These are phyloP conservation scores for Aspergillus affinis DNA, from an alignment of 495 filamentous ascomycete genomes.

Conservation along the genomic window DNA sequence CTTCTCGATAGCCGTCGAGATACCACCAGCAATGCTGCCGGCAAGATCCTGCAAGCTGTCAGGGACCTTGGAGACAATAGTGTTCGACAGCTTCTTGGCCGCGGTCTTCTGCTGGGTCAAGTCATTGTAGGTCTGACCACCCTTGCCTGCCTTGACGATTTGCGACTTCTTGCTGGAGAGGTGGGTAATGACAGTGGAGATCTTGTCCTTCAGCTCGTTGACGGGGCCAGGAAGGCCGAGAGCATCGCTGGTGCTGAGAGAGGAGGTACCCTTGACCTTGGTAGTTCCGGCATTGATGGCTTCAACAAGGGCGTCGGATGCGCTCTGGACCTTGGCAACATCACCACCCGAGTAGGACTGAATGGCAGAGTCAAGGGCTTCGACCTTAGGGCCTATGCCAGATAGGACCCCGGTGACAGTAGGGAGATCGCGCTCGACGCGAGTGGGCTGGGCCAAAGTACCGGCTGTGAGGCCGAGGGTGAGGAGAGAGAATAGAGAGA, in stretches of 20 bases:
- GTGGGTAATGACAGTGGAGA: background rate
- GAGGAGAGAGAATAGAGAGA: conserved; percentile 8
- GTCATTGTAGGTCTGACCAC: conserved; percentile 11
- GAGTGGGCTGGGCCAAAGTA: conserved; percentile 6
- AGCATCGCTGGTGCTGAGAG: conserved; percentile 6
- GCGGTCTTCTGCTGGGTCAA: conserved; percentile 7
- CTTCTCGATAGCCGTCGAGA: conserved; percentile 4
- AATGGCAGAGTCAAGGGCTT: conserved; percentile 9
- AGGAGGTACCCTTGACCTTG: conserved; percentile 1
- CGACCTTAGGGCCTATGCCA: conserved; percentile 11
- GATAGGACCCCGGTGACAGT: conserved; percentile 11
- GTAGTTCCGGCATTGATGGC: conserved; percentile 13
- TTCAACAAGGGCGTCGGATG: conserved; percentile 5
- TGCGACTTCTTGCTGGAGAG: conserved; percentile 12
- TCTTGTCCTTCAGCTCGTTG: conserved; percentile 11
- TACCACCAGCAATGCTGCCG: conserved; percentile 7
- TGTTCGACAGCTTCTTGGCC: conserved; percentile 9
- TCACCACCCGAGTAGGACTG: conserved; percentile 8
- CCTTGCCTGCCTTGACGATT: conserved; percentile 10
- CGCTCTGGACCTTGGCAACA: conserved; percentile 3
- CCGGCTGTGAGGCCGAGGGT: conserved; percentile 11
- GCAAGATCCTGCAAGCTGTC: conserved; percentile 9
- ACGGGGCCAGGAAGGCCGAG: conserved; percentile 13
- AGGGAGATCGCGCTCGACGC: conserved; percentile 10
- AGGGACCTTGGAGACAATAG: conserved; percentile 11